Conservation (phyloP, 2,329 filamentous ascomycete species). For the Fusarium algeriense region DNA sequence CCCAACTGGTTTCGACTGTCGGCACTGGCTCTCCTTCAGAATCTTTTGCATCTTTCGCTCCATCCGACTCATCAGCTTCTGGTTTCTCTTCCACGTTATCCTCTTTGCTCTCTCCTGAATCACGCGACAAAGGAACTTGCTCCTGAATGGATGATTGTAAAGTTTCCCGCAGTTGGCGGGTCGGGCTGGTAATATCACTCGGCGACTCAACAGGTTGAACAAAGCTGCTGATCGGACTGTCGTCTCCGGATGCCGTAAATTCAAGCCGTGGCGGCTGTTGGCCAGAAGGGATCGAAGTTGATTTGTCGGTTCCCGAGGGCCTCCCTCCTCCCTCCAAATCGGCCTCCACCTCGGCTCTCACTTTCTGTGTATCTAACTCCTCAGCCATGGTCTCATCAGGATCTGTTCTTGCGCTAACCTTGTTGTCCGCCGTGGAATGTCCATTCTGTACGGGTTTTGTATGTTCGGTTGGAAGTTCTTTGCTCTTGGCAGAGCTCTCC, state of each 20-base stretch:
- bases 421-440: conserved; percentile 32
- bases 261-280: conserved; percentile 44
- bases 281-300: conserved; percentile 48
- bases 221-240: conserved; percentile 41
- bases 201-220: conserved; percentile 39
- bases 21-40: conserved; percentile 11
- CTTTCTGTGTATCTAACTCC: conserved; percentile 48
- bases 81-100: neutral
- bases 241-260: conserved; percentile 31
- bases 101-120: neutral
- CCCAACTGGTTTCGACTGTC: conserved; percentile 18
- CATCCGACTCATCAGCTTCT: neutral
- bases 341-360: conserved; percentile 45
- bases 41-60: conserved; percentile 16
- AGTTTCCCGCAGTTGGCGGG: conserved; percentile 38
- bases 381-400: conserved; percentile 41
- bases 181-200: conserved; percentile 36
- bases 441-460: conserved; percentile 22
- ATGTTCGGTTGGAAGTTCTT: conserved; percentile 41
- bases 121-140: conserved; percentile 1
- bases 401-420: conserved; percentile 46
- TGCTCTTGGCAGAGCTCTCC: conserved; percentile 40
- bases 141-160: conserved; percentile 19
- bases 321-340: conserved; percentile 35
- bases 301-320: conserved; percentile 37